These are phyloP conservation scores for Kalmanozyma brasiliensis DNA, from an alignment of 1,284 basidiomycete species.

Conservation along the genomic window DNA sequence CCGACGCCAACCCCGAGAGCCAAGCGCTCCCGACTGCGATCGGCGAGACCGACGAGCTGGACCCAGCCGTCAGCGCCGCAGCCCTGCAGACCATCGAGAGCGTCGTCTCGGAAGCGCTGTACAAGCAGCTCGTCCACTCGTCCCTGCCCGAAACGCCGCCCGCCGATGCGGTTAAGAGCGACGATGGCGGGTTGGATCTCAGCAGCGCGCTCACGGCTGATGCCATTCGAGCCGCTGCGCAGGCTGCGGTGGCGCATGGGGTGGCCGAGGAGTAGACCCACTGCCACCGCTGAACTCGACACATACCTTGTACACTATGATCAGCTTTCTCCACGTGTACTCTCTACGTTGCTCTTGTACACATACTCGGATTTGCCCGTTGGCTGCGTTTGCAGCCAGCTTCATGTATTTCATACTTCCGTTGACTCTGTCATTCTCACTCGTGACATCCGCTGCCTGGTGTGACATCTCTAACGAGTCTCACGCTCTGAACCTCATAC, in stretches of 20 bases:
- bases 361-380: background rate
- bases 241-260: slow-evolving; percentile 40
- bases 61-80: slow-evolving; percentile 29
- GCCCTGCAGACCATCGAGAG: slow-evolving; percentile 34
- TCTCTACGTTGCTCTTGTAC: background rate
- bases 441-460: too few relatives aligned
- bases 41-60: slow-evolving; percentile 4
- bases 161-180: background rate
- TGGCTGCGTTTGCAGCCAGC: background rate
- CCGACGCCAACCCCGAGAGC: slow-evolving; percentile 7
- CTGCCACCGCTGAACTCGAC: background rate
- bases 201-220: slow-evolving; percentile 28
- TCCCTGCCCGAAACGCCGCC: slow-evolving; percentile 9
- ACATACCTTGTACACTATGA: slow-evolving; percentile 4
- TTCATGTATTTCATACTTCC: slow-evolving; percentile 7
- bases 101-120: slow-evolving; percentile 39
- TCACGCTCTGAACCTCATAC: too few relatives aligned
- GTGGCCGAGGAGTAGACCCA: slow-evolving; percentile 5
- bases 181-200: slow-evolving; percentile 4
- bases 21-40: background rate
- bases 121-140: slow-evolving; percentile 34
- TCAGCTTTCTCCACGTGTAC: background rate
- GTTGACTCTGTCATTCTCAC: background rate
- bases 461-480: too few relatives aligned
- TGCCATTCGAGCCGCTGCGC: slow-evolving; percentile 38